Conservation (phyloP, 164 flowering plant genomes). For the Magnolia changhungtana region DNA sequence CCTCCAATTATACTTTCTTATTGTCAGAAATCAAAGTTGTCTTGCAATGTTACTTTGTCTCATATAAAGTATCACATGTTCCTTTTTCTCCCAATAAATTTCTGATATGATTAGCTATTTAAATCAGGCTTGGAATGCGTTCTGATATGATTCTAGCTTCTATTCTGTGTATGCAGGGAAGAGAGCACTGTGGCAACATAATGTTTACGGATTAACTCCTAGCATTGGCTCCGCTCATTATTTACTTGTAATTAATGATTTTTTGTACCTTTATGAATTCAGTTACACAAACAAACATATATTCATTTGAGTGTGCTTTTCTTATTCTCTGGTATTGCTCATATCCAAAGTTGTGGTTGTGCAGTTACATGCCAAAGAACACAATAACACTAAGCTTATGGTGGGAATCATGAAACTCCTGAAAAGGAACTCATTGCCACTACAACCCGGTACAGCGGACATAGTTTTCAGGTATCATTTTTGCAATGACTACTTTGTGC, state of each 20-base stretch:
- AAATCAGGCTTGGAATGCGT: neutral
- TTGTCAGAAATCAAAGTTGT: neutral
- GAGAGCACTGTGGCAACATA: constrained; percentile 73
- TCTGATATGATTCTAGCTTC: neutral
- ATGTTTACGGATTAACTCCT: constrained; percentile 78
- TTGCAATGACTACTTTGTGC: neutral
- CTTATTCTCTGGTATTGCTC: neutral
- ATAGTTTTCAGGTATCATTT: constrained; percentile 71
- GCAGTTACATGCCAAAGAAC: constrained; percentile 75
- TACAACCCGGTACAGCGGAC: constrained; percentile 94
- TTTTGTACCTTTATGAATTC: neutral
- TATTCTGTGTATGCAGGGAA: constrained; percentile 48
- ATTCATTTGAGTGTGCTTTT: neutral
- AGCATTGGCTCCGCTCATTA: constrained; percentile 68
- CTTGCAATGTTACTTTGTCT: neutral
- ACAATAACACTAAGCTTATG: constrained; percentile 67
- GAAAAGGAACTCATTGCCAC: constrained; percentile 62
- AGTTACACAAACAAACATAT: neutral
- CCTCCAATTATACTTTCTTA: too few relatives aligned
- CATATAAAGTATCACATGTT: neutral
- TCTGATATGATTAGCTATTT: neutral
- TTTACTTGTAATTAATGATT: constrained; percentile 53
- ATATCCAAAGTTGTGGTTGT: constrained; percentile 3
- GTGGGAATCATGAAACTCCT: constrained; percentile 63
- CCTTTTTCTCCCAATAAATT: neutral